Evolutionary conservation across 2,329 filamentous ascomycete species (phyloP).

Genomic region (Huntiella omanensis): DNA sequence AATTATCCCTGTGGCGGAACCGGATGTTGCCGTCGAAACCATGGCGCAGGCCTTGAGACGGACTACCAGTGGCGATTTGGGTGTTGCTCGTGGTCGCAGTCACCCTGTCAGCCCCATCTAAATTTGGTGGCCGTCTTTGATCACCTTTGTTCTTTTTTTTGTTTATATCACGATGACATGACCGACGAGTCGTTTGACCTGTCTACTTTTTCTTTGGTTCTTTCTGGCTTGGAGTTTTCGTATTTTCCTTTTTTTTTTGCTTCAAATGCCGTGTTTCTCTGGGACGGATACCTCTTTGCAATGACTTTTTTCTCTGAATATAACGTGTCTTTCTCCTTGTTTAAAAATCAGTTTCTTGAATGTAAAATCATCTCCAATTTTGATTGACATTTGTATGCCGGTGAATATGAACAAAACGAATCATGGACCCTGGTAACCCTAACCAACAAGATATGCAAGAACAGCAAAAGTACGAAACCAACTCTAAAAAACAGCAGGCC

Average conservation of each 20-base stretch:
- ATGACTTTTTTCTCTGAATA: too few relatives aligned
- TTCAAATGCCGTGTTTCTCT: too few relatives aligned
- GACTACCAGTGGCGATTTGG: slow-evolving; percentile 67
- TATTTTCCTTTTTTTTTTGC: background rate
- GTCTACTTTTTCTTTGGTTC: background rate
- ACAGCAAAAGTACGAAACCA: background rate
- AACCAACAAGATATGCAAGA: slow-evolving; percentile 2
- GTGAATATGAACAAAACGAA: background rate
- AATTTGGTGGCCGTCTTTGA: background rate
- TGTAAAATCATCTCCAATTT: background rate
- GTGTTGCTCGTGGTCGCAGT: slow-evolving; percentile 26
- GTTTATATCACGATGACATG: too few relatives aligned
- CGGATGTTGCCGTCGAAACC: slow-evolving; percentile 75
- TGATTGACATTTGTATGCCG: background rate
- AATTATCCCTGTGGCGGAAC: slow-evolving; percentile 24
- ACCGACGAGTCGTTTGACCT: too few relatives aligned
- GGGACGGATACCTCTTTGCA: too few relatives aligned
- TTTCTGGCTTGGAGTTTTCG: background rate
- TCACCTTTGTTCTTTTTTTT: background rate
- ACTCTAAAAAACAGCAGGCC: background rate
- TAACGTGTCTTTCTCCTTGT: background rate
- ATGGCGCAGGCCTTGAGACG: slow-evolving; percentile 78
- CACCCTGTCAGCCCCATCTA: slow-evolving; percentile 40
- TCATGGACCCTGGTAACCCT: background rate
- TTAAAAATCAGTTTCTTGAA: background rate